These are phyloP conservation scores for Aquilaria yunnanensis DNA, from an alignment of 345 rosid genomes.

Conservation along the genomic window DNA sequence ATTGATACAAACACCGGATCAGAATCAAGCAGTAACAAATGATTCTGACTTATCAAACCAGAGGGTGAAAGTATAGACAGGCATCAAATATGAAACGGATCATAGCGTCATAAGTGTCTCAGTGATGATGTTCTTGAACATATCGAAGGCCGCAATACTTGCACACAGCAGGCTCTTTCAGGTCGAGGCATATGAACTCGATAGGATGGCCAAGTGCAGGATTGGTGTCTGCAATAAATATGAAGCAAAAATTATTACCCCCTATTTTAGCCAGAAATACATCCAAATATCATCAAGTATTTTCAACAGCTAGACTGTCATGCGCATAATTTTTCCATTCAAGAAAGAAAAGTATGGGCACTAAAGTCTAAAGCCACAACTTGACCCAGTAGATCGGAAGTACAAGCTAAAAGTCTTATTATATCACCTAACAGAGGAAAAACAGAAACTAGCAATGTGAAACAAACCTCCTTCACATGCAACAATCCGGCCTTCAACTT, in stretches of 20 bases:
- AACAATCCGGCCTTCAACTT: conserved; percentile 89
- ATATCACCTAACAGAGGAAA: too few relatives aligned
- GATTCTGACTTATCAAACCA: too few relatives aligned
- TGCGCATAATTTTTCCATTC: not conserved
- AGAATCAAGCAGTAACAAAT: too few relatives aligned
- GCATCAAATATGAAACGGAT: not conserved
- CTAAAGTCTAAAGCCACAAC: too few relatives aligned
- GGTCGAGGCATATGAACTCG: conserved; percentile 94
- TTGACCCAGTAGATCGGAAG: too few relatives aligned
- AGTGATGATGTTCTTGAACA: conserved; percentile 92
- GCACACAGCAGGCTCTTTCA: conserved; percentile 84
- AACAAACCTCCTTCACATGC: conserved; percentile 97
- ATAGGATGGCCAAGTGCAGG: conserved; percentile 97
- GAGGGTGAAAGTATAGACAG: too few relatives aligned
- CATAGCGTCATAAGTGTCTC: conserved; percentile 8
- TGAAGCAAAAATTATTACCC: not conserved
- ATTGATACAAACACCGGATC: too few relatives aligned
- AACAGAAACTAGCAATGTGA: conserved; percentile 2
- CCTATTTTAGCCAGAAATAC: not conserved
- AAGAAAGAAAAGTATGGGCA: too few relatives aligned
- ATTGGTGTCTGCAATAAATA: conserved; percentile 43
- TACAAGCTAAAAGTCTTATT: too few relatives aligned
- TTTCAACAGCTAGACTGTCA: too few relatives aligned
- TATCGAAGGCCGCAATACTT: conserved; percentile 96
- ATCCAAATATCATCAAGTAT: too few relatives aligned